Evolutionary conservation across 345 rosid species (phyloP), one percentile per base, ranked within the genome.

Genomic region (Melaleuca alternifolia): DNA sequence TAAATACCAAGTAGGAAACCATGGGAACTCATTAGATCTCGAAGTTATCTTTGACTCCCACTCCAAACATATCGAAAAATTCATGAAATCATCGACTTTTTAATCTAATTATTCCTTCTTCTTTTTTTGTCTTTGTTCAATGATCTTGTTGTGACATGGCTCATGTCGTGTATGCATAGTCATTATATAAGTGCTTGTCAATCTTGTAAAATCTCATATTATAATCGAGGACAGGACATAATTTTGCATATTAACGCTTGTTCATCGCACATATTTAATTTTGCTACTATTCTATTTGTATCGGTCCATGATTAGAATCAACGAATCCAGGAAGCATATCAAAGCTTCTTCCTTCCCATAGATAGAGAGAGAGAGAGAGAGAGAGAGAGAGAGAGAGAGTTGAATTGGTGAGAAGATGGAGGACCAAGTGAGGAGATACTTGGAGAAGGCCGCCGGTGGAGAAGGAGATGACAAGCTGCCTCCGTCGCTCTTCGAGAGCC

Each of bases 341-440:
- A 18, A 37, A 20, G 48, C 81, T 71, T 37, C 48, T 2, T 18
- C 26, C 18, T 18, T 54, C 23, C 3, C n/a, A 28, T 50, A 82
- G 53, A 9, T 6, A 15, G 50, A 51, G 48, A 7, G 46, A 54
- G 53, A 9, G 9, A 15, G 50, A 51, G 48, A 7, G 46, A 54
- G 15, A 50, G 84, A 50, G 51, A 62, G 76, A 30, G 11, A 65
- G 23, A 30, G 44, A 30, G 44, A 54, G 56, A 54, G 10, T 37
- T 71, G 79, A 71, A 71, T 71, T 18, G 79, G 79, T 20, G 79
- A 71, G 81, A 71, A 20, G 10, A 71, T 71, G 81, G 81, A 86
- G 62, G 98, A 95, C 81, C 81, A 91, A 12, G 94, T 92, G 84
- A 95, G 89, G 91, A 90, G 88, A 86, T 94, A 87, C 90, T 92